phyloP scores from a whole-genome alignment of 1,284 basidiomycete species.

The Mycosarcoma maydis region DNA sequence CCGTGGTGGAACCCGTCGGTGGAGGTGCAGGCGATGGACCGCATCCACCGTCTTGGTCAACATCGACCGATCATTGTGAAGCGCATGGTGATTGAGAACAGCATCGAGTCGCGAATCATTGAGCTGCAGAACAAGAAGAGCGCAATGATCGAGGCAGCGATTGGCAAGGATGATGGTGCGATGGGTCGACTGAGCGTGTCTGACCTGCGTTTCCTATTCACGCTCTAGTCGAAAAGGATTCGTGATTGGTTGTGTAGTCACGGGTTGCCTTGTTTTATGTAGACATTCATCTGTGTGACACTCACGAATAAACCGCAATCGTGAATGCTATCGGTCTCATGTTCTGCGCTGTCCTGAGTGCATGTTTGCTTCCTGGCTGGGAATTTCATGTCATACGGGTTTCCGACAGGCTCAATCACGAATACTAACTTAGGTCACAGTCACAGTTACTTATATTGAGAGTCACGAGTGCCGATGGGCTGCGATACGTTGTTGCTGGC shows the following conservation, averaged over 20 bases:
- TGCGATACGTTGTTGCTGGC: background rate
- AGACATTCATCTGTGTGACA: no score
- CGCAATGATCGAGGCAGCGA: conserved; percentile 66
- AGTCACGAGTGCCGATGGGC: no score
- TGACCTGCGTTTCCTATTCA: conserved; percentile 64
- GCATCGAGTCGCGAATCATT: conserved; percentile 89
- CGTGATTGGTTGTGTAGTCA: no score
- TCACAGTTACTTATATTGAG: no score
- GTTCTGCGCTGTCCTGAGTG: no score
- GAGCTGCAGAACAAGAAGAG: conserved; percentile 94
- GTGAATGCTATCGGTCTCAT: no score
- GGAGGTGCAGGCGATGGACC: conserved; percentile 85
- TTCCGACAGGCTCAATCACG: no score
- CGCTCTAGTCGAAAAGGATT: conserved; percentile 37
- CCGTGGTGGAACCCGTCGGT: conserved; percentile 67
- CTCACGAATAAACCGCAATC: no score
- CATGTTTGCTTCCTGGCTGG: no score
- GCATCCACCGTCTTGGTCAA: conserved; percentile 85
- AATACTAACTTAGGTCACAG: no score
- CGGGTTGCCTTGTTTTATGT: no score
- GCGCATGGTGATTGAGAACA: conserved; percentile 94
- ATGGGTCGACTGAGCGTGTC: conserved; percentile 65
- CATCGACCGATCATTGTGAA: conserved; percentile 90
- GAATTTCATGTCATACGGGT: no score
- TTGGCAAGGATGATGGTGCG: conserved; percentile 64